Evolutionary conservation across 805 yeast genomes (phyloP), one percentile per base, ranked within the genome.

Genomic region (Kregervanrija pseudodelftensis): DNA sequence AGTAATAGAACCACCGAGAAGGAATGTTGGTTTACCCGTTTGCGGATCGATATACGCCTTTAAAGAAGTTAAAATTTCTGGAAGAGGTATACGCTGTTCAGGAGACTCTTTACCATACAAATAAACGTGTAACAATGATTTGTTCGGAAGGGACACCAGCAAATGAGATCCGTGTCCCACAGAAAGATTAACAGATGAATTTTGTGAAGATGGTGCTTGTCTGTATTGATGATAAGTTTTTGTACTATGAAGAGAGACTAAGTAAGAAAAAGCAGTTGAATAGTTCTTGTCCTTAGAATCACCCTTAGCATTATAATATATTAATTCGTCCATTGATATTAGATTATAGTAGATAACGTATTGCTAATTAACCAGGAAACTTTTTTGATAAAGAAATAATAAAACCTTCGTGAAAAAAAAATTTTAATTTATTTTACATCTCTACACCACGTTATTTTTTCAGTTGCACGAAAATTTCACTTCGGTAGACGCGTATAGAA

Each of bases 61-160:
- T 40, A 87, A 54, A 57, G 87, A 77, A 11, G 75, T 65, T 36
- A 90, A 63, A 43, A 77, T 79, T 61, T 87, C 97, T 0, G 97
- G 96, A 11, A 90, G 69, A 0, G 96, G 93, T 36, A 90, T 71
- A 55, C 82, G 72, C 66, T 89, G 93, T 52, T 85, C 87, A 5
- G 80, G 76, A 31, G 86, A 69, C 54, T 79, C 85, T 51, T 82
- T 79, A 15, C 86, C 83, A 68, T 80, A 72, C 5, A 78, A 64
- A 57, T 87, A 90, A 2, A 82, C 83, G 49, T 84, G 81, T 30
- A 90, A 66, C 48, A 88, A 63, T 0, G 96, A 93, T 58, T 83
- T 85, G 36, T 73, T 76, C n/a, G 70, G 67, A 48, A 82, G 79
- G 1, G 87, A 85, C 9, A 77, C 79, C 49, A 86, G 74, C 11